Evolutionary conservation across 176 grass and related monocot species (phyloP), one percentile per base, ranked within the genome.

Genomic region (Eremochloa ophiuroides): DNA sequence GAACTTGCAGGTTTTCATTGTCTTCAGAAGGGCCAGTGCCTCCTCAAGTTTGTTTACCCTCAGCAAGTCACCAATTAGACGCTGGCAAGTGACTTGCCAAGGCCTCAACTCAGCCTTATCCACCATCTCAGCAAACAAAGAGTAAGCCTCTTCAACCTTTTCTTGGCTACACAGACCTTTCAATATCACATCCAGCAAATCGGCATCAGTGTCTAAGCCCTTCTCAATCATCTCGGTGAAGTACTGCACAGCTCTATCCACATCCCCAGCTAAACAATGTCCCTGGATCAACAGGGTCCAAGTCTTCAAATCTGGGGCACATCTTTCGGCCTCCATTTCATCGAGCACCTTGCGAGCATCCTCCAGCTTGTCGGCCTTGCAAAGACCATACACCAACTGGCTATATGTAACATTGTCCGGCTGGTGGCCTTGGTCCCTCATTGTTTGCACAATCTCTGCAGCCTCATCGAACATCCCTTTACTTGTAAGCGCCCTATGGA

Each of bases 261-360:
- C 82, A 48, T 93, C 93, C 25, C 93, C 90, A 10, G 82, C 87
- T 0, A 18, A 66, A 53, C 88, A 95, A 63, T 91, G 68, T n/a
- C 96, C 96, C 34, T 95, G 93, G 40, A 99, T 86, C 82, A 99
- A 80, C 72, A 99, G 47, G 31, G 96, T 98, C 96, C 96, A 99
- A 25, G 96, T 99, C 84, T 99, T 99, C 15, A 95, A 27, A 82
- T 99, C 96, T 2, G 91, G 96, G 25, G 7, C 18, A 40, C 91
- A 95, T 16, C 79, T 87, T 42, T 66, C 48, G 2, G 66, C 62
- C 29, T 87, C 81, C 93, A 99, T 93, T 88, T 90, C 82, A 77
- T 95, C 91, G 0, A 99, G 74, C 82, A 90, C 72, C 28, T 85
- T 82, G 79, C 85, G 75, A 43, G 96, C 96, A 22, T 98, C 87